These are phyloP conservation scores for Colletotrichum sp. DNA, from an alignment of 2,329 filamentous ascomycete genomes.

Conservation along the genomic window DNA sequence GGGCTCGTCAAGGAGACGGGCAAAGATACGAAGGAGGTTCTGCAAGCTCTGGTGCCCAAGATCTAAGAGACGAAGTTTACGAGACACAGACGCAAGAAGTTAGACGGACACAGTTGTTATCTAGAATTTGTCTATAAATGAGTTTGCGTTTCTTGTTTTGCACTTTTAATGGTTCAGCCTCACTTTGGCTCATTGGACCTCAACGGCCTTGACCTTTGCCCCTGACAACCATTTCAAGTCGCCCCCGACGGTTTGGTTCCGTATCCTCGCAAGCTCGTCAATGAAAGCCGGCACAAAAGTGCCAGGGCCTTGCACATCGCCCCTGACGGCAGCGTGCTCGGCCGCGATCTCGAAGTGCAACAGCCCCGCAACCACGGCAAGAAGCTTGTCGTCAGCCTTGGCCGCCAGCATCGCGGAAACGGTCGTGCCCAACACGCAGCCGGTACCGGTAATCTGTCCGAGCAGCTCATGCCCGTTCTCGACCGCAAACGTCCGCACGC, in stretches of 20 bases:
- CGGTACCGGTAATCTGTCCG: slow-evolving; percentile 76
- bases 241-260: slow-evolving; percentile 52
- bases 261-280: slow-evolving; percentile 67
- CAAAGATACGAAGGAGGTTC: slow-evolving; percentile 70
- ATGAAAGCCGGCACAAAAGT: slow-evolving; percentile 87
- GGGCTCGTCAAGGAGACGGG: slow-evolving; percentile 79
- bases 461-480: slow-evolving; percentile 79
- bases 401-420: slow-evolving; percentile 78
- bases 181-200: slow-evolving; percentile 23
- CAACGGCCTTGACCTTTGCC: slow-evolving; percentile 52
- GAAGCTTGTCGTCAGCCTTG: slow-evolving; percentile 66
- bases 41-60: slow-evolving; percentile 71
- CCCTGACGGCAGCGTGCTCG: slow-evolving; percentile 68
- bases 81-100: not conserved
- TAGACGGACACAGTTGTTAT: not conserved
- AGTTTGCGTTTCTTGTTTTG: not conserved
- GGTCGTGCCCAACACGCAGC: slow-evolving; percentile 84
- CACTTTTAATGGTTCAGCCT: not conserved
- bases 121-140: not conserved
- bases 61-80: slow-evolving; percentile 40
- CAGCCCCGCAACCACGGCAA: slow-evolving; percentile 74
- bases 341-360: slow-evolving; percentile 79
- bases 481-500: slow-evolving; percentile 68
- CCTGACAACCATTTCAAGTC: slow-evolving; percentile 57
- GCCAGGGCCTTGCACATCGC: slow-evolving; percentile 78